Percentiles rank a stretch among this genome's conserved stretches.
These are phyloP conservation scores for Uncinocarpus reesii DNA, from an alignment of 2,329 filamentous ascomycete species.

Conservation along the genomic window DNA sequence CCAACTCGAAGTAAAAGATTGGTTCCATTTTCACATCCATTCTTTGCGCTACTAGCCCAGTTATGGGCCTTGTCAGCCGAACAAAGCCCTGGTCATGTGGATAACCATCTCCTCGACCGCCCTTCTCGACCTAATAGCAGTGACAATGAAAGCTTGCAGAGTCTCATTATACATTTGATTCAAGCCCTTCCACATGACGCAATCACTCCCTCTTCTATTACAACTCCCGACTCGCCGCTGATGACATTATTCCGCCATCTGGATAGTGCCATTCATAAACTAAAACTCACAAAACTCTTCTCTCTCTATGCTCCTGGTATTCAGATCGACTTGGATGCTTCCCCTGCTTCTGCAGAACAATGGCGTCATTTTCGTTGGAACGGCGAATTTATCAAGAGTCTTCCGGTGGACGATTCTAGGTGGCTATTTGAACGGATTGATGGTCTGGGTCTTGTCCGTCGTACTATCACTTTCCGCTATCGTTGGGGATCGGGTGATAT, in stretches of 20 bases:
- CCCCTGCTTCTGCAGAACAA: not conserved
- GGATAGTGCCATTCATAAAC: too few species aligned
- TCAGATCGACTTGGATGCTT: constrained; percentile 8
- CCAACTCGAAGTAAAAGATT: not conserved
- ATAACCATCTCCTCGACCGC: too few species aligned
- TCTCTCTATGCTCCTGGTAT: constrained; percentile 7
- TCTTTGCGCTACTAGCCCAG: not conserved
- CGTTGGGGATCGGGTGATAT: too few species aligned
- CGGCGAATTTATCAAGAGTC: not conserved
- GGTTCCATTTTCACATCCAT: not conserved
- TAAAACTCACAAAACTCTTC: constrained; percentile 12
- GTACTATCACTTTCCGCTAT: not conserved
- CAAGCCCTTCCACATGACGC: not conserved
- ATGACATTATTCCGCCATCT: too few species aligned
- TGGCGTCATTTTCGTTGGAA: constrained; percentile 1
- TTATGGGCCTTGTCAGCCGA: constrained; percentile 9
- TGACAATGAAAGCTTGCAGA: constrained; percentile 4
- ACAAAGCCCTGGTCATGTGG: too few species aligned
- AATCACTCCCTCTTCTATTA: not conserved
- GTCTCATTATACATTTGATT: constrained; percentile 4
- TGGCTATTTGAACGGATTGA: constrained; percentile 11
- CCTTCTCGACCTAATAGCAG: constrained; percentile 4
- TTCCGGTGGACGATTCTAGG: constrained; percentile 7
- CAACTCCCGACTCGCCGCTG: too few species aligned
- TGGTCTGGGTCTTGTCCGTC: not conserved